Base-by-base conservation (phyloP, 306 rosid species). In the Vigna angularis region DNA sequence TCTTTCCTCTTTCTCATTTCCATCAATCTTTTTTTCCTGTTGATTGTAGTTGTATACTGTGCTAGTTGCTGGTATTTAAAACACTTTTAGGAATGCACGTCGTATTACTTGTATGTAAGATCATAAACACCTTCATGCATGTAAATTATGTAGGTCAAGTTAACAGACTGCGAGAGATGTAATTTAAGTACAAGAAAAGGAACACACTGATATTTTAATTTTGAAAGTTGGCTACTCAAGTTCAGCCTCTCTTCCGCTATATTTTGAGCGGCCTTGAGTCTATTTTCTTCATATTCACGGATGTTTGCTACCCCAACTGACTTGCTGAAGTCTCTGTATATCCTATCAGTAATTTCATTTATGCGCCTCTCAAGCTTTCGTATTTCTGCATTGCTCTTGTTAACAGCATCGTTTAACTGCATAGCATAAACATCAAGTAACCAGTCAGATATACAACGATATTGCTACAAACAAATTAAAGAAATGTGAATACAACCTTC, bases 281-380 rank as follows among this genome's bases (percentile, higher is more conserved):
- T 93, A 66, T 96, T 96, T 87, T 96, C 99, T 88, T 96, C 99
- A 53, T 96, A 96, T 82, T 96, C 99, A 49, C 99, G 98, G 50
- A 96, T 96, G 85, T 96, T 96, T 82, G 97, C 91, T 68, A 93
- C 99, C 81, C 98, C 98, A 79, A 96, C 97, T 32, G 97, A 88
- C 84, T 76, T 84, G 85, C 99, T 96, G 73, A 96, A 96, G 80
- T 91, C 83, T 84, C 72, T 89, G 87, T 96, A 96, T 64, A 93
- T 90, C 72, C 88, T 77, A 79, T 96, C 99, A 72, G 91, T 90
- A 81, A 90, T 96, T 86, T 88, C 94, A 89, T 96, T 96, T 77
- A 93, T 96, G 79, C 89, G 87, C 87, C 84, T 96, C 89, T 91
- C 99, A 68, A 88, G 90, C 88, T 83, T 90, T 50, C 53, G 75